Evolutionary conservation across 2,329 filamentous ascomycete genomes (phyloP), one percentile per base, ranked within the genome.

Genomic region (Pseudocercospora cruenta): DNA sequence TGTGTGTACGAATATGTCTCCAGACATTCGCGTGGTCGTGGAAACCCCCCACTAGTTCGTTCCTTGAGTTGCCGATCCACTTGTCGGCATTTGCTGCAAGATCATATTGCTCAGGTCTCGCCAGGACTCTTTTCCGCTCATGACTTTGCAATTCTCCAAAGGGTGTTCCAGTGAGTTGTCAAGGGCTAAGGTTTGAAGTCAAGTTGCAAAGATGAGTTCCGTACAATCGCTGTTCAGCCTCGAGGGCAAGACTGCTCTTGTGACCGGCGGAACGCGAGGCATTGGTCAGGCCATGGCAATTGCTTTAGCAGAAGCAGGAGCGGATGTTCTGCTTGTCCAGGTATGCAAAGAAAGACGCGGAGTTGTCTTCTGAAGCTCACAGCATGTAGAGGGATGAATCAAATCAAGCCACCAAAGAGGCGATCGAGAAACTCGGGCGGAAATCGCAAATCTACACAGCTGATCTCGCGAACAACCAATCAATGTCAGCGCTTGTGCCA

Each of bases 401-500:
- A 74, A 88, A 83, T 73, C 78, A 79, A 70, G 69, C 74, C 43
- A 94, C 91, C 8, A 86, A 88, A 72, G 76, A 86, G 47, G 82
- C 84, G 12, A 84, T 94, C 73, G 85, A 88, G 75, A 81, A 84
- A 45, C 85, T 92, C 6, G 89, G 89, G 67, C 88, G 90, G 70
- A 88, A 86, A 76, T 88, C 85, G 53, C 81, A 79, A 63, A 88
- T 93, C 75, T 91, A 92, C 81, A 87, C 84, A 1, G 88, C 88
- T 19, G 91, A 94, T 79, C 87, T 94, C 26, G 82, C 87, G 45
- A 87, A 84, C 2, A 77, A 82, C n/a, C 74, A 80, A 21, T 86
- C 87, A 22, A 88, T 93, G 62, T 80, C 84, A n/a, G 78, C 80
- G 0, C 83, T 94, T 1, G 81, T 88, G 1, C 86, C 89, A 24